Conservation (phyloP, 495 filamentous ascomycete species). For the Neurospora sp. region DNA sequence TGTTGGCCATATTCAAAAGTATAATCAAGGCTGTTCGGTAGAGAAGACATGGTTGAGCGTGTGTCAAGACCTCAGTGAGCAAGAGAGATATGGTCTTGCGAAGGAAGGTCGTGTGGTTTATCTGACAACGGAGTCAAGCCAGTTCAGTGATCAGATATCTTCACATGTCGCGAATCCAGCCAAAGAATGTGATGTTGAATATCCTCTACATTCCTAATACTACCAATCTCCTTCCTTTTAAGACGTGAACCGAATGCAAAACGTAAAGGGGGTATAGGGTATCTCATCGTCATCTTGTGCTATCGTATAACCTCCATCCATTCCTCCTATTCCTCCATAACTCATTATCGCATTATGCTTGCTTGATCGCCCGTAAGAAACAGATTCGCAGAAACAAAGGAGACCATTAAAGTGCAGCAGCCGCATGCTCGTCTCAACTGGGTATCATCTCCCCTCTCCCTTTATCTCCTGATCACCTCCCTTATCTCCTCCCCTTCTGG, state of each 20-base stretch:
- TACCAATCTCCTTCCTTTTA: neutral
- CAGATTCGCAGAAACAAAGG: neutral
- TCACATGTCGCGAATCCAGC: neutral
- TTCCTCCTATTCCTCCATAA: neutral
- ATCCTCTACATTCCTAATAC: neutral
- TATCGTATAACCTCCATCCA: neutral
- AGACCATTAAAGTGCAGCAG: neutral
- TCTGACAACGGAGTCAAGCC: neutral
- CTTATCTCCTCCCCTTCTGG: no score
- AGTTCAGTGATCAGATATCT: neutral
- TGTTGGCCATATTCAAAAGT: neutral
- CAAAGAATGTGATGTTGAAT: neutral
- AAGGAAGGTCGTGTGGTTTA: no score
- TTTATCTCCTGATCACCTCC: no score
- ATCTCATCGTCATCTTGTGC: neutral
- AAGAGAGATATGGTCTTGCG: no score
- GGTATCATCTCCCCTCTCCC: neutral
- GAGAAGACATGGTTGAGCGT: no score
- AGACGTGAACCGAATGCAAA: neutral
- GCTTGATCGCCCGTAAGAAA: neutral
- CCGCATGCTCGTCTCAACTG: neutral
- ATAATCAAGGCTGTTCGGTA: no score
- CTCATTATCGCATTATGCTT: neutral
- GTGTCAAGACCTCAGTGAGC: no score
- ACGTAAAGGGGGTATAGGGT: neutral